These are phyloP conservation scores for Populus hybrid DNA, from an alignment of 441 rosid genomes.

Conservation along the genomic window DNA sequence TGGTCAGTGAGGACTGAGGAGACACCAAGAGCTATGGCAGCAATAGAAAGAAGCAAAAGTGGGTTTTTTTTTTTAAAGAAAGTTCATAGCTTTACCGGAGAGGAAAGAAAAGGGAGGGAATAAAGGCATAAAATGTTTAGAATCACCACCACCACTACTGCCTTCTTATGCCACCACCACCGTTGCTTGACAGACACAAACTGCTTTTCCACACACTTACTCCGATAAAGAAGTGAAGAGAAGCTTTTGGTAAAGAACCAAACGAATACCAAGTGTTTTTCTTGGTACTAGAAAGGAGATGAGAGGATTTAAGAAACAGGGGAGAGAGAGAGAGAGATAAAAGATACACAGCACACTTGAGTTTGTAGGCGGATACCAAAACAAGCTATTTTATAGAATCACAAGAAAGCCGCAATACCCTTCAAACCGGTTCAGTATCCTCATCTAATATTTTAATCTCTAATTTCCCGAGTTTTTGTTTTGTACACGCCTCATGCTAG, in stretches of 20 bases:
- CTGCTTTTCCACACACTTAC: neutral
- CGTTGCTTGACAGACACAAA: constrained; percentile 1
- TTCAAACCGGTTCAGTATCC: constrained; percentile 18
- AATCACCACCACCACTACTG: constrained; percentile 8
- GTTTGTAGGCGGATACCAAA: constrained; percentile 3
- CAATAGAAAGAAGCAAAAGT: neutral
- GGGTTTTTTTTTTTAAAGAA: neutral
- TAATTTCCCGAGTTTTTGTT: neutral
- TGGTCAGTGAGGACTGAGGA: constrained; percentile 14
- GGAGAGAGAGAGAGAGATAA: constrained; percentile 4
- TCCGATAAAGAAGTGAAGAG: neutral
- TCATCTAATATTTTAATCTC: neutral
- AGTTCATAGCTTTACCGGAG: constrained; percentile 22
- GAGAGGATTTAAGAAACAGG: neutral
- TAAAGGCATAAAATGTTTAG: constrained; percentile 23
- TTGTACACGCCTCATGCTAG: neutral
- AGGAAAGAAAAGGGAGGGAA: constrained; percentile 17
- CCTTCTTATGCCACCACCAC: neutral
- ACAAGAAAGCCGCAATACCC: constrained; percentile 28
- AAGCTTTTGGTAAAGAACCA: neutral
- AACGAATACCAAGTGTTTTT: neutral
- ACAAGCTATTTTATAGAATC: constrained; percentile 53
- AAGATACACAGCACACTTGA: constrained; percentile 9
- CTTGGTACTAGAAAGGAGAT: neutral
- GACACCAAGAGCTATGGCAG: constrained; percentile 3